Evolutionary conservation across 164 flowering plant species (phyloP).

Genomic region (Hamamelis virginiana): DNA sequence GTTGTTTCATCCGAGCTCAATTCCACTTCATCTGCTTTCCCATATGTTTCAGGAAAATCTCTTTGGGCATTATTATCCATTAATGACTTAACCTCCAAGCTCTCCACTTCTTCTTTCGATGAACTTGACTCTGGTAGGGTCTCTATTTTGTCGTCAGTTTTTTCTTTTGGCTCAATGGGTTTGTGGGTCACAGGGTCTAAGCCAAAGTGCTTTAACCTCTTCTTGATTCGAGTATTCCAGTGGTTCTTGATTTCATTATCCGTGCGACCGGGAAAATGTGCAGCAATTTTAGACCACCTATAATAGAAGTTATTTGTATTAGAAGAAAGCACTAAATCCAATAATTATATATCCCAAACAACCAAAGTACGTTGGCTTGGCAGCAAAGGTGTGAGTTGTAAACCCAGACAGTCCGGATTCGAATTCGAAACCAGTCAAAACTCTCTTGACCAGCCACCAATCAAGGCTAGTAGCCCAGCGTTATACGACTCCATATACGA

Average conservation of each 20-base stretch:
- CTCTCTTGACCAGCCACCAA: no score
- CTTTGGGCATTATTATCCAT: background rate
- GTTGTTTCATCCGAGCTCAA: slow-evolving; percentile 15
- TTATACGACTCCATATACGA: no score
- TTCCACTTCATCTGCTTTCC: slow-evolving; percentile 19
- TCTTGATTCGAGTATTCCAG: slow-evolving; percentile 78
- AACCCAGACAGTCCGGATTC: no score
- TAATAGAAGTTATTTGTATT: no score
- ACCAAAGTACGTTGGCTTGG: no score
- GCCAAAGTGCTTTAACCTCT: slow-evolving; percentile 50
- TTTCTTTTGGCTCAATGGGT: slow-evolving; percentile 29
- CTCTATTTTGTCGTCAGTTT: background rate
- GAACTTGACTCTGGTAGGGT: slow-evolving; percentile 2
- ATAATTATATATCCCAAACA: no score
- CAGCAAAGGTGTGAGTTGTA: no score
- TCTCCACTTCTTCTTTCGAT: slow-evolving; percentile 6
- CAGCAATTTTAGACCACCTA: slow-evolving; percentile 82
- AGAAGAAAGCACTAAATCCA: no score
- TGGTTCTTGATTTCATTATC: slow-evolving; percentile 83
- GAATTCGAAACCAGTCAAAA: no score
- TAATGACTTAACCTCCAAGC: slow-evolving; percentile 3
- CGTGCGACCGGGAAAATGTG: slow-evolving; percentile 72
- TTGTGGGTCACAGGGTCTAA: slow-evolving; percentile 62
- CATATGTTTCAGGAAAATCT: background rate
- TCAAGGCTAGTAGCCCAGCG: no score